These are phyloP conservation scores for Cyberlindnera veronae DNA, from an alignment of 805 yeast species.

Conservation along the genomic window DNA sequence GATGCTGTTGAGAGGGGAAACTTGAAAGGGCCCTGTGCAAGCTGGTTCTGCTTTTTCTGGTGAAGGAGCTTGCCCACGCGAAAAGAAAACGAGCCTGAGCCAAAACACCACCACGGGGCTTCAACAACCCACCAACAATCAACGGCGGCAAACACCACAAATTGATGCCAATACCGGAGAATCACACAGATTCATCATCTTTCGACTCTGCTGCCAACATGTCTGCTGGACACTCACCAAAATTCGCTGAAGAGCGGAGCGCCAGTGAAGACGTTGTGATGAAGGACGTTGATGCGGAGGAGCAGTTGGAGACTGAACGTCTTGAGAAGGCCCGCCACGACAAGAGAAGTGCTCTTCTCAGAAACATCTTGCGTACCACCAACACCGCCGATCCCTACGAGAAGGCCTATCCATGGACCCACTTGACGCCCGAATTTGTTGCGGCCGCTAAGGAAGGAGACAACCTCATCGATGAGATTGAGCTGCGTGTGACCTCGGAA, in stretches of 20 bases:
- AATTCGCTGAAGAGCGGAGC: background rate
- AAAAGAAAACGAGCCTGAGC: too few species aligned
- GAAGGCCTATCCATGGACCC: slow-evolving; percentile 2
- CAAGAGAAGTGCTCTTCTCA: slow-evolving; percentile 3
- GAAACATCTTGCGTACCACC: background rate
- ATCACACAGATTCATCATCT: too few species aligned
- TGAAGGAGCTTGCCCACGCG: too few species aligned
- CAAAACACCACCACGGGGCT: too few species aligned
- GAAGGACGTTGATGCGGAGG: slow-evolving; percentile 4
- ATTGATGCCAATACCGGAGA: too few species aligned
- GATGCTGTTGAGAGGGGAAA: too few species aligned
- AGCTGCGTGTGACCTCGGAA: slow-evolving; percentile 3
- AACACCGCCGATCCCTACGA: background rate
- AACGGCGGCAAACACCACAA: too few species aligned
- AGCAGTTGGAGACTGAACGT: background rate
- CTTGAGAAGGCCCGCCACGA: slow-evolving; percentile 1
- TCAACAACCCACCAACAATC: too few species aligned
- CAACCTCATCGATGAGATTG: background rate
- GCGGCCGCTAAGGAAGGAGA: slow-evolving; percentile 1
- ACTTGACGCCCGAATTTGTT: slow-evolving; percentile 1
- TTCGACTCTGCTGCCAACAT: too few species aligned
- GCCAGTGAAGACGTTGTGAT: slow-evolving; percentile 10
- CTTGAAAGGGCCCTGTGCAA: too few species aligned
- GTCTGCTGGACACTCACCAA: background rate
- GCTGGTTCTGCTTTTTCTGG: too few species aligned